Evolutionary conservation across 2,329 filamentous ascomycete species (phyloP).

Genomic region (Mycosphaerella arachidis): DNA sequence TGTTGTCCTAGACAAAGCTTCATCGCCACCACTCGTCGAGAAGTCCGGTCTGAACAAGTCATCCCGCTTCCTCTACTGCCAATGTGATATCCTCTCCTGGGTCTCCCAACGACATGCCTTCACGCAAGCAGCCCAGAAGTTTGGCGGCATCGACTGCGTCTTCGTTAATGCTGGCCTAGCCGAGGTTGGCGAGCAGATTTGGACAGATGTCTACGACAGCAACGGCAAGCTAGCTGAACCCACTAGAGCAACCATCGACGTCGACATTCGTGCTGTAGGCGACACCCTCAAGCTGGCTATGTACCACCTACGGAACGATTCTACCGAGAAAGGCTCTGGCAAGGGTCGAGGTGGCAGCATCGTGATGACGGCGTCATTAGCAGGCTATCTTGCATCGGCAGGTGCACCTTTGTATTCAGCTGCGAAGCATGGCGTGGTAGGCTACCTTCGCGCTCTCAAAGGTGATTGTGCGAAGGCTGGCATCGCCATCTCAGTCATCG

Average conservation of each 20-base stretch:
- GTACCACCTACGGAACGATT: constrained; percentile 40
- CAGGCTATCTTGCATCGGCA: constrained; percentile 47
- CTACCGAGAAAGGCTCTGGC: constrained; percentile 22
- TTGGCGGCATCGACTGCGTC: constrained; percentile 44
- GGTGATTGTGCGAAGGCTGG: constrained; percentile 44
- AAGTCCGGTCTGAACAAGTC: constrained; percentile 21
- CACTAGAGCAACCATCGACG: constrained; percentile 41
- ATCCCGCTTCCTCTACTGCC: constrained; percentile 28
- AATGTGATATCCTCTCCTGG: constrained; percentile 47
- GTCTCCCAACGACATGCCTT: constrained; percentile 43
- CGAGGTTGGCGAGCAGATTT: constrained; percentile 48
- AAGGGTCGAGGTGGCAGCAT: constrained; percentile 41
- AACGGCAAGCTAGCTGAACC: constrained; percentile 44
- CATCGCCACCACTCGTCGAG: constrained; percentile 13
- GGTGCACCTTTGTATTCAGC: constrained; percentile 47
- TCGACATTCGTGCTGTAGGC: constrained; percentile 46
- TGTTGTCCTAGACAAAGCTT: constrained; percentile 25
- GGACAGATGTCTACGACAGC: constrained; percentile 41
- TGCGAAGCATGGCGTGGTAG: constrained; percentile 49
- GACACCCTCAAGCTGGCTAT: constrained; percentile 48
- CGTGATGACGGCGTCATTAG: constrained; percentile 46
- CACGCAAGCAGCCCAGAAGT: constrained; percentile 37
- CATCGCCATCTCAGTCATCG: constrained; percentile 46
- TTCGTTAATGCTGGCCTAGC: constrained; percentile 50
- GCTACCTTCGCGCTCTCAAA: constrained; percentile 49